Evolutionary conservation across 148 eudicot genomes (phyloP), one percentile per base, ranked within the genome.

Genomic region (Rhododendron ovatum): DNA sequence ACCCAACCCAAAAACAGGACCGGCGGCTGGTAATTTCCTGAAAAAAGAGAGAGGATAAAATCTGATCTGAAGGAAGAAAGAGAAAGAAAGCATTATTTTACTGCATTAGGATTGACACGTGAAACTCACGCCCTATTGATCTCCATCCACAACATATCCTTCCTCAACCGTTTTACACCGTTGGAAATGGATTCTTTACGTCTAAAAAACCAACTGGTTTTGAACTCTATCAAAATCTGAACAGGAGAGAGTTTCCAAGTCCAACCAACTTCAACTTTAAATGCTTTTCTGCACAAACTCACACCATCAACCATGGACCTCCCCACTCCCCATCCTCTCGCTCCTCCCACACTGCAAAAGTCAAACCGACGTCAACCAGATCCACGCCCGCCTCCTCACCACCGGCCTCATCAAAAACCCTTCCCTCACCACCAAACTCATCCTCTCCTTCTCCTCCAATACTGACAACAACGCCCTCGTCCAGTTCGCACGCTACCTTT

Each of bases 331-430:
- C 63, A 91, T 94, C 24, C 55, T 93, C 39, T 73, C 86, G 78
- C 83, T 89, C 88, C 89, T 91, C 71, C 92, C 86, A 30, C 85
- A 86, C 82, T 91, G 93, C 93, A 94, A 88, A 85, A 93, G 95
- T 82, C 86, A 88, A 47, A 84, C 79, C 53, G 93, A 94, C 43
- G 87, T 95, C 37, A 91, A 87, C 67, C 95, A 95, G 91, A 88
- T 95, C 41, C 96, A 95, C 85, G 93, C 94, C 51, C 92, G 90
- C 45, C 86, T 95, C 1, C 88, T 95, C 18, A 93, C 95, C 30
- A 92, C 96, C 69, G 94, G 95, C 57, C 85, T 93, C 69, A 89
- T 94, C 30, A 80, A 86, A 14, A 91, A 92, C 89, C 81, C 88
- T 84, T 79, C 67, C 86, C 86, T 95, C 20, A 92, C 94, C 85